Conservation (phyloP, 345 rosid genomes). For the Syzygium aromaticum region DNA sequence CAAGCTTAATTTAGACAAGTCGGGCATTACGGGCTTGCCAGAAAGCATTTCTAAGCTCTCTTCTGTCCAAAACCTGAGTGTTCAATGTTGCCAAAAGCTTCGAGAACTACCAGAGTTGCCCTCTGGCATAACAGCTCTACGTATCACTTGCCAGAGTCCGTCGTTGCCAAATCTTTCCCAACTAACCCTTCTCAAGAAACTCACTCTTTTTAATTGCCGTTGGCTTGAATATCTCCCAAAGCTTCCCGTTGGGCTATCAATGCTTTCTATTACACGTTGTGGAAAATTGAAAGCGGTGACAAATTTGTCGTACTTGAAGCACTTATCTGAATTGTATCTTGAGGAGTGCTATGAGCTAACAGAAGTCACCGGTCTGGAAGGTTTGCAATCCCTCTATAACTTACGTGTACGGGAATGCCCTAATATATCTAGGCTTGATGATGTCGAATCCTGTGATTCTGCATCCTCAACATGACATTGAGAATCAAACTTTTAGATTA, state of each 20-base stretch:
- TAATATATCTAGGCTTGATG: background rate
- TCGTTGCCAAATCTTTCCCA: background rate
- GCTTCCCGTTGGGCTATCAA: background rate
- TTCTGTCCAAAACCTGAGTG: background rate
- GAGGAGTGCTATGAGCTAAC: background rate
- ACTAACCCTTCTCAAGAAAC: background rate
- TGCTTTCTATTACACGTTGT: background rate
- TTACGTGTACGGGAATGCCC: background rate
- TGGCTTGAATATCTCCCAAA: background rate
- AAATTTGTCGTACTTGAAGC: background rate
- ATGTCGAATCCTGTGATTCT: background rate
- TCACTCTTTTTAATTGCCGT: background rate
- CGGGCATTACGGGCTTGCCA: background rate
- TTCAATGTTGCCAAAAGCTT: background rate
- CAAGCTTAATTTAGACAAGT: background rate
- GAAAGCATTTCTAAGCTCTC: background rate
- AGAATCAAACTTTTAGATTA: background rate
- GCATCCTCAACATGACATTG: background rate
- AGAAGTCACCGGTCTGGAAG: background rate
- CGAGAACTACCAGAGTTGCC: background rate
- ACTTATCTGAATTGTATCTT: background rate
- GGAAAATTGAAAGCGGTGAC: background rate
- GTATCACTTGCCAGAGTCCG: background rate
- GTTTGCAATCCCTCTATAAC: background rate
- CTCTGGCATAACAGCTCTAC: background rate